Evolutionary conservation across 2,329 filamentous ascomycete species (phyloP), one percentile per base, ranked within the genome.

Genomic region (Capronia americana): DNA sequence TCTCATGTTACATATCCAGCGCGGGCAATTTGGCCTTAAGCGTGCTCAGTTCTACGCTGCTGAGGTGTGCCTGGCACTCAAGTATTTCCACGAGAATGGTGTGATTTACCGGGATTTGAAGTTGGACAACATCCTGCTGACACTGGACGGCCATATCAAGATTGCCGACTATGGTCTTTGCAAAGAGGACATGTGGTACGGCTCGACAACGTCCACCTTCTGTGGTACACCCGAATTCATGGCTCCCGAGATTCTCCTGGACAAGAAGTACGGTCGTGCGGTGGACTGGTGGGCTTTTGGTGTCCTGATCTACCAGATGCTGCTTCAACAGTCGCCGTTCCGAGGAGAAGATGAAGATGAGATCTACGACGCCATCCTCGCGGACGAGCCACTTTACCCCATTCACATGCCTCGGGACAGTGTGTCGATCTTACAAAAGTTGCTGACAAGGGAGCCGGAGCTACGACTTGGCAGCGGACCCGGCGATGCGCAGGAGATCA

Each of bases 241-340:
- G 95, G 95, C 95, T 8, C 95, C 95, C 8, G 95, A 99, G 90
- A 99, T 99, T 80, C 83, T 99, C 41, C 85, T 98, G 64, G 95
- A 99, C 78, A 99, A 99, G 84, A 98, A 97, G 77, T 99, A 99
- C 75, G 94, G 93, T 54, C 90, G 95, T 65, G 92, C 95, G 17
- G 95, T 99, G 51, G 95, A 99, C 79, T 99, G 95, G 95, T 99
- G 95, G 95, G 96, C 96, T 6, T 99, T 99, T 79, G 95, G 95
- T 78, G 95, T 99, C 34, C 83, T 99, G 74, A 99, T 99, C 75
- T 99, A 99, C 82, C 95, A 99, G 79, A 99, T 99, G 96, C 90
- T 99, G 64, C 87, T 99, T 57, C 96, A 99, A 77, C 96, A 99
- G 78, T 98, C 94, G 32, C 95, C 95, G 0, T 99, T 99, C 90